A percentile compares a stretch with the other conserved stretches of the same genome.
These are phyloP conservation scores for Scenedesmus sp. DNA, from an alignment of 163 green algal genomes.

Conservation along the genomic window DNA sequence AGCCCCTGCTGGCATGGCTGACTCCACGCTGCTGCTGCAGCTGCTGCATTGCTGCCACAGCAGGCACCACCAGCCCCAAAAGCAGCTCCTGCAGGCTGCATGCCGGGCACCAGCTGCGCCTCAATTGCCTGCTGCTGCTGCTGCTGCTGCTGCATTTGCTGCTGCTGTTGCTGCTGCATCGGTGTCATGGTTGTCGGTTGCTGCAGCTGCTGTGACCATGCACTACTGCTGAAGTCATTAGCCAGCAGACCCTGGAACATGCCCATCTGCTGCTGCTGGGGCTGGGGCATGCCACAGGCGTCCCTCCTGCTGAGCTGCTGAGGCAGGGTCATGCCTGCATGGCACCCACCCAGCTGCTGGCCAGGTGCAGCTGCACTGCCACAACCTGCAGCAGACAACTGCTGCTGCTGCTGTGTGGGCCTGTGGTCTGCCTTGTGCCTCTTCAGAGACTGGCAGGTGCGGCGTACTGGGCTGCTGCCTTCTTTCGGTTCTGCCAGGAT, in stretches of 20 bases:
- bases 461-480: neutral
- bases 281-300: neutral
- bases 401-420: conserved; percentile 10
- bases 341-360: conserved; percentile 24
- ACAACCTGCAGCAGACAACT: neutral
- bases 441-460: conserved; percentile 58
- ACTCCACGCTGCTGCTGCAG: neutral
- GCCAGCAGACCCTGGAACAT: conserved; percentile 5
- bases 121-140: neutral
- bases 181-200: neutral
- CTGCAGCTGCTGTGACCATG: conserved; percentile 8
- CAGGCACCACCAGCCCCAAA: conserved; percentile 1
- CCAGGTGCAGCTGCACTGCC: neutral
- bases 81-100: neutral
- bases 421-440: conserved; percentile 44
- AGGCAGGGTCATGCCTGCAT: conserved; percentile 13
- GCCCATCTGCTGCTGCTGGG: neutral
- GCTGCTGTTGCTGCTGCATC: neutral
- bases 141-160: neutral
- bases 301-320: neutral
- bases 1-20: neutral
- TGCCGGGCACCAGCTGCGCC: neutral
- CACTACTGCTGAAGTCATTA: neutral
- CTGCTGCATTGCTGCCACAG: neutral
- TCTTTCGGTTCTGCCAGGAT: conserved; percentile 55